Evolutionary conservation across 2,329 filamentous ascomycete species (phyloP).

Genomic region (Metarhizium anisopliae): DNA sequence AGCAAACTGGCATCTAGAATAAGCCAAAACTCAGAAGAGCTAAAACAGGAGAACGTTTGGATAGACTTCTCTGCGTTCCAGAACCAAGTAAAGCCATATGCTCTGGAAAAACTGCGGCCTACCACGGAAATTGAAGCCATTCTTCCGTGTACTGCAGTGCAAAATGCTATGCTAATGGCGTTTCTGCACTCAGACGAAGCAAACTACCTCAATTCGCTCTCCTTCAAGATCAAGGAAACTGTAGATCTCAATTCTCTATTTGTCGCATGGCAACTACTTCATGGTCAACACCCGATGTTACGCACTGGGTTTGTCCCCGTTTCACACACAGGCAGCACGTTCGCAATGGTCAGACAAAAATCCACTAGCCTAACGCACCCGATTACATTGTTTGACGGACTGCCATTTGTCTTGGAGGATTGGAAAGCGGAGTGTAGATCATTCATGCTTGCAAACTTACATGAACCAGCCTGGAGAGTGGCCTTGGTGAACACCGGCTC

Average conservation of each 20-base stretch:
- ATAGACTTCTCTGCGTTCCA: conserved; percentile 33
- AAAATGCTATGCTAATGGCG: conserved; percentile 70
- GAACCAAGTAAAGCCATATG: conserved; percentile 17
- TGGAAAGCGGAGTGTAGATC: conserved; percentile 28
- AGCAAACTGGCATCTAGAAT: conserved; percentile 26
- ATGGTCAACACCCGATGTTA: conserved; percentile 57
- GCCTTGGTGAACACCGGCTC: conserved; percentile 29
- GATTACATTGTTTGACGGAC: conserved; percentile 4
- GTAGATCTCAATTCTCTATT: conserved; percentile 33
- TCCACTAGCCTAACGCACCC: conserved; percentile 7
- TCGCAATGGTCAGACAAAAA: conserved; percentile 63
- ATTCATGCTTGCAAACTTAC: conserved; percentile 32
- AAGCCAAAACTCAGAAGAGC: conserved; percentile 7
- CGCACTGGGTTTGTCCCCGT: conserved; percentile 63
- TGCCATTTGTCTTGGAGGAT: conserved; percentile 19
- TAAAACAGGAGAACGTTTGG: not conserved
- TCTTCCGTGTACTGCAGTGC: conserved; percentile 70
- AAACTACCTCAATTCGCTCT: conserved; percentile 69
- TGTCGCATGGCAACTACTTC: conserved; percentile 50
- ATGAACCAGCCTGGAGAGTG: conserved; percentile 55
- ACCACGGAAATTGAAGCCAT: conserved; percentile 42
- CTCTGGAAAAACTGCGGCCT: conserved; percentile 14
- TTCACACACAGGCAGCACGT: conserved; percentile 51
- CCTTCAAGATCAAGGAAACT: conserved; percentile 36
- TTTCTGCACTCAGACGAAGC: conserved; percentile 58